phyloP scores from a whole-genome alignment of 306 rosid genomes.

The Hylodesmum podocarpum region DNA sequence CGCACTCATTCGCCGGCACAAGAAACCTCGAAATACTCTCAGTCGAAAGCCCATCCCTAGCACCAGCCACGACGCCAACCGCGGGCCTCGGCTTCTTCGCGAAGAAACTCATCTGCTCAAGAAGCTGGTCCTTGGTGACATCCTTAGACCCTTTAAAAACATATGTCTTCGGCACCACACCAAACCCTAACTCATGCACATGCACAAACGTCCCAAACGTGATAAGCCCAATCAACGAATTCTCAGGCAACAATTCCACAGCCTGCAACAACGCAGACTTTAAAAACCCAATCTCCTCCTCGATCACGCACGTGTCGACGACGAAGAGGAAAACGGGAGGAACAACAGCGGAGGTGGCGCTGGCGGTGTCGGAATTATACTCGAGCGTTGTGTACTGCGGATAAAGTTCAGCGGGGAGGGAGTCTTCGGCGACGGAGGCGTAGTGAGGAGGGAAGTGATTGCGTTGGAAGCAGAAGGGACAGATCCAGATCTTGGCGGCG shows the following conservation, averaged over 20 bases:
- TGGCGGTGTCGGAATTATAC: conserved; percentile 44
- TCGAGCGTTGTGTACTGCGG: conserved; percentile 91
- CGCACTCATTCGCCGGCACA: conserved; percentile 80
- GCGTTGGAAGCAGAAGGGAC: conserved; percentile 91
- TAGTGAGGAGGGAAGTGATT: conserved; percentile 91
- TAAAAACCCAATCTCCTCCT: conserved; percentile 77
- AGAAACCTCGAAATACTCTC: conserved; percentile 85
- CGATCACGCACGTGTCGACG: conserved; percentile 76
- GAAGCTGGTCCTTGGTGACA: conserved; percentile 73
- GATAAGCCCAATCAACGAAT: conserved; percentile 81
- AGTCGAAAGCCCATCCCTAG: conserved; percentile 74
- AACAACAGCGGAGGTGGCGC: conserved; percentile 19
- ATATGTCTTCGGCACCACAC: conserved; percentile 64
- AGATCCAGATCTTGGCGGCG: conserved; percentile 98
- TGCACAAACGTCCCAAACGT: conserved; percentile 80
- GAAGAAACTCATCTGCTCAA: conserved; percentile 87
- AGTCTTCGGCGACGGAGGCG: conserved; percentile 76
- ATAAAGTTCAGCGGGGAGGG: conserved; percentile 95
- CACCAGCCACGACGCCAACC: conserved; percentile 85
- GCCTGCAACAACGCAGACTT: conserved; percentile 79
- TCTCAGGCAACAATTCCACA: conserved; percentile 74
- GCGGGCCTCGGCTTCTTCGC: conserved; percentile 71
- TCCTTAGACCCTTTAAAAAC: conserved; percentile 88
- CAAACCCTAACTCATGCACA: conserved; percentile 91
- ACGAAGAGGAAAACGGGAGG: conserved; percentile 83